A percentile compares a stretch with the other conserved stretches of the same genome.
Evolutionary conservation across 2,329 filamentous ascomycete species (phyloP).

Genomic region (Atkinsonella hypoxylon): DNA sequence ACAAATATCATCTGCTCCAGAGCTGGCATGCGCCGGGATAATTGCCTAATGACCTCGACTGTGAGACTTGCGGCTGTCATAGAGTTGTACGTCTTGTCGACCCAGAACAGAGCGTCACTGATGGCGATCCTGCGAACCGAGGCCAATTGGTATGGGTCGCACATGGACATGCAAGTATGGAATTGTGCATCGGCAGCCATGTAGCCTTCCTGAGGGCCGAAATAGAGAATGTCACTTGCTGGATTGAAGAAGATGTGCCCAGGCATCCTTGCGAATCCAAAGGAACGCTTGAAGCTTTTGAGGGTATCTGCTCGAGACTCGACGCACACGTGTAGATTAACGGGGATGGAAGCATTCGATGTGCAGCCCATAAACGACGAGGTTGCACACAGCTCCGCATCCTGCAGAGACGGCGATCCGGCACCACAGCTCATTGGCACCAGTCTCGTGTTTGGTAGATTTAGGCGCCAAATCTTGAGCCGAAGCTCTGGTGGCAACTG

Average conservation of each 20-base stretch:
- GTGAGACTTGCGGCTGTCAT: conserved; percentile 28
- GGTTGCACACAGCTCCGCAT: conserved; percentile 2
- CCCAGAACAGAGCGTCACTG: conserved; percentile 32
- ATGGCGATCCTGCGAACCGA: conserved; percentile 31
- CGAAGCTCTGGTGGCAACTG: conserved; percentile 34
- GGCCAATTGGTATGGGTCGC: conserved; percentile 27
- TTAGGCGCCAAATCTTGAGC: conserved; percentile 35
- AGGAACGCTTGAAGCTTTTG: conserved; percentile 27
- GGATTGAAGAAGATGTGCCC: conserved; percentile 32
- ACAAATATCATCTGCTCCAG: conserved; percentile 33
- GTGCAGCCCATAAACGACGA: conserved; percentile 23
- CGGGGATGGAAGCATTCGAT: conserved; percentile 29
- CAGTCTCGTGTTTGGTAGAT: conserved; percentile 29
- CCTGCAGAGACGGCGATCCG: conserved; percentile 15
- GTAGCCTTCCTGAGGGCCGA: conserved; percentile 31
- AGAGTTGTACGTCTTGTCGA: conserved; percentile 22
- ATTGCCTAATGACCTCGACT: conserved; percentile 26
- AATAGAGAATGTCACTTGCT: conserved; percentile 32
- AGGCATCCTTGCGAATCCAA: conserved; percentile 29
- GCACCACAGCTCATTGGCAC: conserved; percentile 30
- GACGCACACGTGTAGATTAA: conserved; percentile 32
- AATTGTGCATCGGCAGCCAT: conserved; percentile 34
- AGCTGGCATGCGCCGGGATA: conserved; percentile 25
- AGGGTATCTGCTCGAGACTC: conserved; percentile 34
- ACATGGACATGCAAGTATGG: conserved; percentile 30